Base-by-base conservation (phyloP, 768 basidiomycete genomes). In the Russula lepida region DNA sequence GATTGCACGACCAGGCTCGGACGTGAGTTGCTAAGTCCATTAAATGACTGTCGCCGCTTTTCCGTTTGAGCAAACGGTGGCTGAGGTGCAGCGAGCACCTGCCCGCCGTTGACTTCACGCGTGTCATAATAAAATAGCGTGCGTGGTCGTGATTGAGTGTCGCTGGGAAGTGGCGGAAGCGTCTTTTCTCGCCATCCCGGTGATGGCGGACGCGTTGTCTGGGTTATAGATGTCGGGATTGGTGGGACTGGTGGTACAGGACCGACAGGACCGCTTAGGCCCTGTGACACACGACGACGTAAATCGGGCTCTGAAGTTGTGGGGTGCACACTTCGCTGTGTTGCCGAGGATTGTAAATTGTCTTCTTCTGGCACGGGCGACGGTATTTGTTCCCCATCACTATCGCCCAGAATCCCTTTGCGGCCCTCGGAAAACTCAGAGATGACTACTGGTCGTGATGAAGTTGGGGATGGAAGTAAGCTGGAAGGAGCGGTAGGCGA, bases 401-500 rank as follows among this genome's bases (percentile, higher is more conserved):
- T 32, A 27, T 81, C 79, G 28, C 69, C 73, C 41, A 72, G 73
- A 32, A 75, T 76, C 64, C 74, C 72, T 60, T 77, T 77, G 60
- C 74, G 74, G 30, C 72, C 68, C n/a, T 74, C 76, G 51, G 77
- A 78, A 43, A 69, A 72, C 63, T 86, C 84, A 69, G 78, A 74
- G 71, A 85, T 85, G 64, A 75, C 77, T 64, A 64, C 80, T 68
- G 83, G 81, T 62, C 84, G 84, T 64, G 84, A 87, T 64, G 87
- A 88, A 64, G 83, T 82, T 47, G 87, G 87, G 63, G 89, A 89
- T 39, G 89, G 88, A 56, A 87, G 75, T 63, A 83, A 72, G 72
- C 85, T 89, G 67, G 89, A 87, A 25, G 87, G 83, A 68, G 85
- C 85, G 52, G 88, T 86, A 59, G 86, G 80, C 57, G 87, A 84